phyloP scores from a whole-genome alignment of 2,329 filamentous ascomycete genomes.

The Fusarium albidum region DNA sequence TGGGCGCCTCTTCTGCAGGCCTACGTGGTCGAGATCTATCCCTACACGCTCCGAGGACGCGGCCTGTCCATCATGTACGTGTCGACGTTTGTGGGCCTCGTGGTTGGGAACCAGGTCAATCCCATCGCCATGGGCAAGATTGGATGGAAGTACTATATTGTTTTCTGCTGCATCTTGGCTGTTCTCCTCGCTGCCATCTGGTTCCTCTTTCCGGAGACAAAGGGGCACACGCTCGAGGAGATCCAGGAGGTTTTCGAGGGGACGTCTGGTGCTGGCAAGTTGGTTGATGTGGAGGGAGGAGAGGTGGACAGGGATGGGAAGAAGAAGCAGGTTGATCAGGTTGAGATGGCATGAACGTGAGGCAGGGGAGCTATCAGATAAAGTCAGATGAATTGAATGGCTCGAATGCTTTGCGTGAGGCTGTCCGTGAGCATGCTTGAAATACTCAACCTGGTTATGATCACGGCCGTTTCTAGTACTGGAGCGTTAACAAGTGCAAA shows the following conservation, averaged over 20 bases:
- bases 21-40: conserved; percentile 41
- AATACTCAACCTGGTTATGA: too few species aligned
- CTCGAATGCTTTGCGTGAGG: too few species aligned
- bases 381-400: too few species aligned
- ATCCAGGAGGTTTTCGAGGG: conserved; percentile 43
- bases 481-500: too few species aligned
- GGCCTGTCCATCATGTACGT: conserved; percentile 34
- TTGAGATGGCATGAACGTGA: conserved; percentile 22
- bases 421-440: too few species aligned
- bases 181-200: conserved; percentile 46
- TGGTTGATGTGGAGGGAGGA: conserved; percentile 21
- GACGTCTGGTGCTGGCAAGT: conserved; percentile 5
- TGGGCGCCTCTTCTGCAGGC: conserved; percentile 45
- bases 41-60: conserved; percentile 32
- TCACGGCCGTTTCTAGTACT: too few species aligned
- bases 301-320: conserved; percentile 3
- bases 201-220: conserved; percentile 48
- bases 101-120: conserved; percentile 51
- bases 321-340: conserved; percentile 27
- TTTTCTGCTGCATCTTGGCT: conserved; percentile 48
- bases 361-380: neutral
- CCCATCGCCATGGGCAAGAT: conserved; percentile 50
- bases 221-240: conserved; percentile 42
- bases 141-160: conserved; percentile 51
- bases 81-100: conserved; percentile 31